A percentile compares a stretch with the other conserved stretches of the same genome.
phyloP scores from a whole-genome alignment of 1,284 basidiomycete genomes.

The Hymenochaete sp. region DNA sequence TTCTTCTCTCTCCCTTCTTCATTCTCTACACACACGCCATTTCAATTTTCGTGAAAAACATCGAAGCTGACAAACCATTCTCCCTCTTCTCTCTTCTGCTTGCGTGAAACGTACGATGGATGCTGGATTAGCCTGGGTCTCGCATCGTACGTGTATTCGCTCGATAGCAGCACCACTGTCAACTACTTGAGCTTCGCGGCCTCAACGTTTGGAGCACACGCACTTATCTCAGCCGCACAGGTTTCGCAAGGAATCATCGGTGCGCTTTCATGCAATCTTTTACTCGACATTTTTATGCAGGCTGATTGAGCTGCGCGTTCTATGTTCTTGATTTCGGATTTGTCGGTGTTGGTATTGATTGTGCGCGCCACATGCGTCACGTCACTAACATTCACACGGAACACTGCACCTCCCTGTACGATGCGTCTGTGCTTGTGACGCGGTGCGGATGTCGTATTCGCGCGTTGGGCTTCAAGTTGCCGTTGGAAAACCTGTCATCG shows the following conservation, averaged over 20 bases:
- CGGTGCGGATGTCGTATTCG: not conserved
- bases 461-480: slow-evolving; percentile 33
- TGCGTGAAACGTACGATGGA: not conserved
- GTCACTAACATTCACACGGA: not conserved
- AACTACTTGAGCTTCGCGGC: slow-evolving; percentile 59
- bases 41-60: too few species aligned
- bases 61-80: too few species aligned
- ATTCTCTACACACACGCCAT: not conserved
- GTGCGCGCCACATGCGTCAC: not conserved
- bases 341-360: not conserved
- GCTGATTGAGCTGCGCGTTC: not conserved
- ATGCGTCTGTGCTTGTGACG: not conserved
- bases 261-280: slow-evolving; percentile 24
- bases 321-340: not conserved
- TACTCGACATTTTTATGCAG: not conserved
- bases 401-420: not conserved
- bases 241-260: slow-evolving; percentile 50
- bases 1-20: not conserved
- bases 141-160: slow-evolving; percentile 68
- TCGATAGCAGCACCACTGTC: slow-evolving; percentile 63
- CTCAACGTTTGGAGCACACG: slow-evolving; percentile 51
- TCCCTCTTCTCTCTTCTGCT: not conserved
- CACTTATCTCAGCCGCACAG: slow-evolving; percentile 57
- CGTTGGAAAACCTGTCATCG: slow-evolving; percentile 71
- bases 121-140: slow-evolving; percentile 64